Base-by-base conservation (phyloP, 805 yeast genomes). In the Brettanomyces custersianus region DNA sequence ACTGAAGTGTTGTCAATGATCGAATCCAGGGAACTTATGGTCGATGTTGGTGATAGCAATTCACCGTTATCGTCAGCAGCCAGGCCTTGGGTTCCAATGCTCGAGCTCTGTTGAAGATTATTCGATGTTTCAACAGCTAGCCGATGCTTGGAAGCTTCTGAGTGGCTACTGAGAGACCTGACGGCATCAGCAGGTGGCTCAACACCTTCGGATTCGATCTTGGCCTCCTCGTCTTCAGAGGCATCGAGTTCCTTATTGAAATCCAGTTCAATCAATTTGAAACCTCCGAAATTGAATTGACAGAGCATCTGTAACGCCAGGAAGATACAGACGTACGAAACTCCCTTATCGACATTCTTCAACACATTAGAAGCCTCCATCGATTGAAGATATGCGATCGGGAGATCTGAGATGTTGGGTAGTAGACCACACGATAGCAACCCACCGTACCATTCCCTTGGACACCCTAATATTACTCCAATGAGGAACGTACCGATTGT, bases 251-350 rank as follows among this genome's bases (percentile, higher is more conserved):
- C 17, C 12, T 13, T 12, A 12, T n/a, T n/a, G 49, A 86, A 82
- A 50, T 87, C 96, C 53, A 74, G 62, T 25, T 76, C 80, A 13
- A 86, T 65, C 30, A 87, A 55, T 40, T 77, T 66, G 56, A 78
- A 80, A 38, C 84, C 72, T 2, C 96, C 95, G 29, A 80, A 57
- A 46, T 82, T 80, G 67, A 85, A 84, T 58, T 81, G 75, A 47
- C 70, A 54, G 27, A 83, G 62, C 29, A 77, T 66, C 54, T 80
- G 84, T 2, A 80, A 66, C 2, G 85, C 80, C 31, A 80, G 62
- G 46, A 81, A 82, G 28, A 87, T 78, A 48, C 87, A 79, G n/a
- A 84, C 80, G 57, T 81, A 84, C 0, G 96, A 94, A 20, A 81
- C 79, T 12, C 96, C 96, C 44, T 70, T 68, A 36, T 73, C 67